Percentiles rank a stretch among this genome's conserved stretches.
These are phyloP conservation scores for Tulasnella sp. DNA, from an alignment of 768 basidiomycete genomes.

Conservation along the genomic window DNA sequence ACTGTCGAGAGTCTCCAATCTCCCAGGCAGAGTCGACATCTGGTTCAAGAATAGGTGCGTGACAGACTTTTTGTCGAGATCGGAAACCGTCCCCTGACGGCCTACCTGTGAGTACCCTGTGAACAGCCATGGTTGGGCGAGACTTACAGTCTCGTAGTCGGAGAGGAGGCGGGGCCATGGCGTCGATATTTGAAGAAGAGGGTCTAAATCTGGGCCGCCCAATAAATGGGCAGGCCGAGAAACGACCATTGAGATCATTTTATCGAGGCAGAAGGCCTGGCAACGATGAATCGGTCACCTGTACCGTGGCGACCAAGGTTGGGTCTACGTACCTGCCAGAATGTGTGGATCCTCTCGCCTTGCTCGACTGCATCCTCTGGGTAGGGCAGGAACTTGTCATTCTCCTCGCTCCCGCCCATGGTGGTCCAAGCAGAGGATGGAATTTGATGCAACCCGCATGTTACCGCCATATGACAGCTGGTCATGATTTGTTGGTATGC, in stretches of 20 bases:
- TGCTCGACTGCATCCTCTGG: slow-evolving; percentile 18
- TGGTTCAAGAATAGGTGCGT: slow-evolving; percentile 5
- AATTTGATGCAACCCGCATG: slow-evolving; percentile 52
- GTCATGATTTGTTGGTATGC: slow-evolving; percentile 13
- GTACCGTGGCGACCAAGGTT: background rate
- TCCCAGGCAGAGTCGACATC: background rate
- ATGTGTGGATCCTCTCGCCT: slow-evolving; percentile 23
- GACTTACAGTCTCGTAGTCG: slow-evolving; percentile 23
- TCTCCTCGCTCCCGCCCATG: background rate
- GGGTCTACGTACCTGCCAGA: slow-evolving; percentile 19
- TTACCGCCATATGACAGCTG: slow-evolving; percentile 48
- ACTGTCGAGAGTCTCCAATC: slow-evolving; percentile 2
- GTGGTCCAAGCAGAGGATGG: slow-evolving; percentile 19
- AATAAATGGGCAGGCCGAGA: slow-evolving; percentile 3
- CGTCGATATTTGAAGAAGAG: slow-evolving; percentile 7
- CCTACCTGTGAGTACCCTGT: background rate
- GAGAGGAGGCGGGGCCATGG: slow-evolving; percentile 19
- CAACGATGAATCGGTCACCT: background rate
- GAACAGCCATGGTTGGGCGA: background rate
- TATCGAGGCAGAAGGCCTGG: slow-evolving; percentile 16
- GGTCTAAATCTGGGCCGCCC: slow-evolving; percentile 4
- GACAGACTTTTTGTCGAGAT: slow-evolving; percentile 11
- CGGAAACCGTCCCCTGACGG: slow-evolving; percentile 17
- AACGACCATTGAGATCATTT: slow-evolving; percentile 18
- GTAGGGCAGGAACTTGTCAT: background rate